Evolutionary conservation across 768 basidiomycete species (phyloP).

Genomic region (Amanita brunnescens): DNA sequence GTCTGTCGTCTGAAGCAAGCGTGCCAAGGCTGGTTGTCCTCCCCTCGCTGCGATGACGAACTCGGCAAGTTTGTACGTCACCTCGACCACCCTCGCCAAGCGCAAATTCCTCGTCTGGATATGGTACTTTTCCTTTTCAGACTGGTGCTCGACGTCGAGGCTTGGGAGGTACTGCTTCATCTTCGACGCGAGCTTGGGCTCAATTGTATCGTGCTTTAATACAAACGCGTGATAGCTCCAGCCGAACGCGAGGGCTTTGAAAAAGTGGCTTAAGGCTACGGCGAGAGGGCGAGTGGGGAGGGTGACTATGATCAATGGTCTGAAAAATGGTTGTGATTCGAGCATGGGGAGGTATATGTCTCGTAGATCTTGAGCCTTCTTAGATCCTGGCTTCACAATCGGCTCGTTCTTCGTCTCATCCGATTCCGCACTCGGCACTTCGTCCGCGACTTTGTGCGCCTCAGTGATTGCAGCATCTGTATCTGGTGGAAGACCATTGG

Average conservation of each 20-base stretch:
- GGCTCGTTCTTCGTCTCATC: neutral
- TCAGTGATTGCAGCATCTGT: too few relatives aligned
- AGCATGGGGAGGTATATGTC: conserved; percentile 21
- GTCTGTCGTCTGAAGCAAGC: neutral
- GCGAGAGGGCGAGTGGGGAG: conserved; percentile 35
- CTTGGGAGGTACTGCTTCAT: neutral
- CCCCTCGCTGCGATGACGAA: neutral
- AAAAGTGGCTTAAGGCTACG: conserved; percentile 23
- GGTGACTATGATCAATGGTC: conserved; percentile 30
- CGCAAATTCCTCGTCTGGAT: neutral
- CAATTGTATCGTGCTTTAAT: neutral
- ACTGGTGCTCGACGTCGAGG: neutral
- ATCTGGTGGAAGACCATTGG: too few relatives aligned
- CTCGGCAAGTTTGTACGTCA: neutral
- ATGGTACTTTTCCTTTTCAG: neutral
- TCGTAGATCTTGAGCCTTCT: conserved; percentile 11
- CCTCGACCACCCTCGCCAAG: neutral
- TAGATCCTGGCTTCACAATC: too few relatives aligned
- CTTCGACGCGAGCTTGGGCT: neutral
- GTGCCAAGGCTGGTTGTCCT: neutral
- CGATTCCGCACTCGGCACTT: neutral
- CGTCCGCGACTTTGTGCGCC: too few relatives aligned
- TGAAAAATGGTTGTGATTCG: conserved; percentile 25
- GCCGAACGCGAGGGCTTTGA: conserved; percentile 23
- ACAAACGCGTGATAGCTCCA: conserved; percentile 24